Evolutionary conservation across 352 stramenopile species (phyloP).

Genomic region (Peronospora tabacina): DNA sequence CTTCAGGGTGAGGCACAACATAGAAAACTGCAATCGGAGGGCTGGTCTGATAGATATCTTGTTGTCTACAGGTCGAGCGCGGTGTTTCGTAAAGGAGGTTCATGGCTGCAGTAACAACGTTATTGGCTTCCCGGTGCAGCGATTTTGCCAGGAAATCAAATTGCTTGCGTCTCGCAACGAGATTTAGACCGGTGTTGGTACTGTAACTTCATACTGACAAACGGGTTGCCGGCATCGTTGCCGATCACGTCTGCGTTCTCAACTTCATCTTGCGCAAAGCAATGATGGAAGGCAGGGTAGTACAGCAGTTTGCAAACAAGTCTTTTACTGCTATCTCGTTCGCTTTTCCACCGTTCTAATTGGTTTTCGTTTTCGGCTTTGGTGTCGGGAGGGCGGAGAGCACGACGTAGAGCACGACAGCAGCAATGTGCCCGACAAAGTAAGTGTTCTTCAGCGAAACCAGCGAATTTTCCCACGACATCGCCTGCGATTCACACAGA

Average conservation of each 20-base stretch:
- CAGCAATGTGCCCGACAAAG: conserved; percentile 60
- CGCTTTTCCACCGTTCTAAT: conserved; percentile 24
- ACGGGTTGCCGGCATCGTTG: conserved; percentile 16
- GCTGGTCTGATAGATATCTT: background rate
- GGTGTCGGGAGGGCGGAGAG: conserved; percentile 56
- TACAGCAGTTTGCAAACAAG: conserved; percentile 13
- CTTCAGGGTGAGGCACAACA: conserved; percentile 54
- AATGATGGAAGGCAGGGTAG: conserved; percentile 8
- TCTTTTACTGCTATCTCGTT: conserved; percentile 6
- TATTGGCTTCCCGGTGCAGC: conserved; percentile 83
- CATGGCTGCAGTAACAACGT: conserved; percentile 90
- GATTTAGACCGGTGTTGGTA: conserved; percentile 22
- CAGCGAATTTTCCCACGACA: conserved; percentile 65
- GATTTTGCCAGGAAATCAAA: conserved; percentile 60
- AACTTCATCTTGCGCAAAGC: conserved; percentile 6
- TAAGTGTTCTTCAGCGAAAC: conserved; percentile 58
- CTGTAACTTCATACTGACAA: background rate
- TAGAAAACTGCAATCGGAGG: background rate
- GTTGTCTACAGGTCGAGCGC: conserved; percentile 29
- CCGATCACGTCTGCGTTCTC: conserved; percentile 10
- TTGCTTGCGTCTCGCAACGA: conserved; percentile 29
- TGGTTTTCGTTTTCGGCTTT: conserved; percentile 49
- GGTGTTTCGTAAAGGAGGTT: conserved; percentile 73
- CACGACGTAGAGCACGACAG: conserved; percentile 55
- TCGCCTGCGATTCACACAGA: conserved; percentile 19